Conservation (phyloP, 2,329 filamentous ascomycete genomes). For the Pseudocercospora vitis region DNA sequence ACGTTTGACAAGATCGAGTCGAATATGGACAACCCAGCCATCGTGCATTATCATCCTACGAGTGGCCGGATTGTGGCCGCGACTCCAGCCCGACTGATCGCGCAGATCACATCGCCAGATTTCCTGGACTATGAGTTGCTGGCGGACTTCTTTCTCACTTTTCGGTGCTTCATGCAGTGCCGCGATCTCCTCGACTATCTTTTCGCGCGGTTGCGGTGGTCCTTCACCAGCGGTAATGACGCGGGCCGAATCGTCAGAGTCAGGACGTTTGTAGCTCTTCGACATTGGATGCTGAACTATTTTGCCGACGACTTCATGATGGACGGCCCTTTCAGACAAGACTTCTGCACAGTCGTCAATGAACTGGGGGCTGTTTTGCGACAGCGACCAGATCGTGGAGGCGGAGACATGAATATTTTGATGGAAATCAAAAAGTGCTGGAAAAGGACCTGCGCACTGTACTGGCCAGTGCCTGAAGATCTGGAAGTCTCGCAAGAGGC, state of each 20-base stretch:
- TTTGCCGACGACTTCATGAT: constrained; percentile 91
- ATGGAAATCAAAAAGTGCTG: constrained; percentile 96
- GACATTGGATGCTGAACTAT: constrained; percentile 98
- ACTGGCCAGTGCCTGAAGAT: constrained; percentile 77
- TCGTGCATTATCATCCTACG: constrained; percentile 76
- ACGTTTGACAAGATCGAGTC: constrained; percentile 82
- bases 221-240: constrained; percentile 75
- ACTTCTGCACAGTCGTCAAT: constrained; percentile 82
- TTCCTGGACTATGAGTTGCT: constrained; percentile 97
- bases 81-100: constrained; percentile 84
- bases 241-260: constrained; percentile 84
- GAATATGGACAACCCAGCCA: constrained; percentile 75
- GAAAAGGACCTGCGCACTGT: constrained; percentile 83
- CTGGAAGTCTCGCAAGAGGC: constrained; percentile 56
- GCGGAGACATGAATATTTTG: constrained; percentile 78
- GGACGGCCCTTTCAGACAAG: constrained; percentile 69
- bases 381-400: constrained; percentile 53
- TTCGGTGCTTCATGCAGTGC: constrained; percentile 78
- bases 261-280: constrained; percentile 87
- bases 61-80: constrained; percentile 80
- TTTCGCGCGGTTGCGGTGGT: constrained; percentile 83
- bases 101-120: constrained; percentile 92
- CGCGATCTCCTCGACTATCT: constrained; percentile 78
- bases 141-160: constrained; percentile 97
- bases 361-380: constrained; percentile 55